Conservation (phyloP, 768 basidiomycete genomes). For the Macrolepiota fuliginosa region DNA sequence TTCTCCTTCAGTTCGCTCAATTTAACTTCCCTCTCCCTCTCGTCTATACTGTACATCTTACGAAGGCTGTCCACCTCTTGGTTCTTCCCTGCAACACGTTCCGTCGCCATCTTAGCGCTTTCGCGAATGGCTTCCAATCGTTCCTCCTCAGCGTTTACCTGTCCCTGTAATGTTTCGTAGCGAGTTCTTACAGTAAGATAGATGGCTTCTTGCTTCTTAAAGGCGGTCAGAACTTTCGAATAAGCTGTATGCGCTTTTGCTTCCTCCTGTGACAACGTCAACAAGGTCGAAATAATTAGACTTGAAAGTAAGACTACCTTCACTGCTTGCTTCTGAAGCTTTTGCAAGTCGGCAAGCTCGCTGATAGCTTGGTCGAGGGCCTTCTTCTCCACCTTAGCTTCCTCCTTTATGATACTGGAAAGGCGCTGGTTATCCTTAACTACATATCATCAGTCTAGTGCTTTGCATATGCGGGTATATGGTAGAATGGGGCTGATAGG, state of each 20-base stretch:
- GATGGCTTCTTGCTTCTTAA: slow-evolving; percentile 63
- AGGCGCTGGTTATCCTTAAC: slow-evolving; percentile 54
- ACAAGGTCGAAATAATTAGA: background rate
- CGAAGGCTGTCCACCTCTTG: slow-evolving; percentile 56
- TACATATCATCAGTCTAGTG: background rate
- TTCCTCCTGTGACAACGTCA: background rate
- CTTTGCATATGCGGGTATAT: too few species aligned
- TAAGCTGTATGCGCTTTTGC: slow-evolving; percentile 23
- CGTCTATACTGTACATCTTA: background rate
- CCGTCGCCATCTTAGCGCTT: background rate
- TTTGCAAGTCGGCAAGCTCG: slow-evolving; percentile 57
- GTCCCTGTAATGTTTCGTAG: slow-evolving; percentile 50
- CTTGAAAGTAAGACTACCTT: slow-evolving; percentile 36
- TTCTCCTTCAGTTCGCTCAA: too few species aligned
- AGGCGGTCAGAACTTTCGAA: slow-evolving; percentile 48
- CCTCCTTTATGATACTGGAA: slow-evolving; percentile 64
- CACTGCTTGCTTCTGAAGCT: slow-evolving; percentile 64
- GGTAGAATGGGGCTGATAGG: too few species aligned
- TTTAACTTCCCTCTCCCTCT: background rate
- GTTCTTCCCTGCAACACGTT: slow-evolving; percentile 32
- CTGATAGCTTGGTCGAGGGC: slow-evolving; percentile 58
- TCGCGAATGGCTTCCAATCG: slow-evolving; percentile 48
- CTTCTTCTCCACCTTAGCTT: slow-evolving; percentile 62
- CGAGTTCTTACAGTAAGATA: slow-evolving; percentile 53
- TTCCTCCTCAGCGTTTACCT: slow-evolving; percentile 44